A percentile compares a stretch with the other conserved stretches of the same genome.
Evolutionary conservation across 768 basidiomycete species (phyloP).

Genomic region (Pleurotus giganteus): DNA sequence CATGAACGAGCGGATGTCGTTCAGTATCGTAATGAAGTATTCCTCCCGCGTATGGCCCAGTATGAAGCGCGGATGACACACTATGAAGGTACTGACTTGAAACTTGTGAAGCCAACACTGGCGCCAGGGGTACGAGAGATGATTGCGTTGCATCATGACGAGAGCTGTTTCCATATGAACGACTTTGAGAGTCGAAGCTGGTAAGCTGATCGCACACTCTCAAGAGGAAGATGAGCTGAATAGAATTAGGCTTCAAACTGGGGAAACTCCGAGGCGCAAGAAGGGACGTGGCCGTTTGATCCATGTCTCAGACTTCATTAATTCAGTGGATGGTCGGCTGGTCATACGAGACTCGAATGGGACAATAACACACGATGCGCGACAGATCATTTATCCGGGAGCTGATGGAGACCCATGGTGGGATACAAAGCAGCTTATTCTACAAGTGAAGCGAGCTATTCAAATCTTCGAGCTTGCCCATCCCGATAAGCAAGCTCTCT

Average conservation of each 20-base stretch:
- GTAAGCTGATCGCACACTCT: constrained; percentile 4
- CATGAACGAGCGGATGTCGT: constrained; percentile 35
- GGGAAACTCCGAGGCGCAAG: constrained; percentile 24
- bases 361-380: constrained; percentile 25
- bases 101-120: constrained; percentile 18
- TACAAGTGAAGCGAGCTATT: constrained; percentile 31
- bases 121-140: constrained; percentile 21
- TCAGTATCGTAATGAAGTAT: constrained; percentile 26
- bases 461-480: constrained; percentile 33
- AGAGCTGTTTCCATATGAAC: constrained; percentile 27
- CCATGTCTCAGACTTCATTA: constrained; percentile 41
- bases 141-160: constrained; percentile 29
- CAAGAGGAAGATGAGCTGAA: constrained; percentile 13
- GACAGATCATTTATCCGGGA: constrained; percentile 35
- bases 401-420: constrained; percentile 35
- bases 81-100: constrained; percentile 20
- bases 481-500: constrained; percentile 27
- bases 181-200: constrained; percentile 17
- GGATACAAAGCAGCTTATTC: constrained; percentile 32
- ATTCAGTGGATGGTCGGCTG: constrained; percentile 29
- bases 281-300: constrained; percentile 34
- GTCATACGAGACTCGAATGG: constrained; percentile 22
- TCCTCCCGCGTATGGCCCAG: constrained; percentile 24
- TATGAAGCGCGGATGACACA: constrained; percentile 22
- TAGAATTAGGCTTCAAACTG: constrained; percentile 20